phyloP scores from a whole-genome alignment of 192 early-diverging fungal species.

The Jimgerdemannia lactiflua region DNA sequence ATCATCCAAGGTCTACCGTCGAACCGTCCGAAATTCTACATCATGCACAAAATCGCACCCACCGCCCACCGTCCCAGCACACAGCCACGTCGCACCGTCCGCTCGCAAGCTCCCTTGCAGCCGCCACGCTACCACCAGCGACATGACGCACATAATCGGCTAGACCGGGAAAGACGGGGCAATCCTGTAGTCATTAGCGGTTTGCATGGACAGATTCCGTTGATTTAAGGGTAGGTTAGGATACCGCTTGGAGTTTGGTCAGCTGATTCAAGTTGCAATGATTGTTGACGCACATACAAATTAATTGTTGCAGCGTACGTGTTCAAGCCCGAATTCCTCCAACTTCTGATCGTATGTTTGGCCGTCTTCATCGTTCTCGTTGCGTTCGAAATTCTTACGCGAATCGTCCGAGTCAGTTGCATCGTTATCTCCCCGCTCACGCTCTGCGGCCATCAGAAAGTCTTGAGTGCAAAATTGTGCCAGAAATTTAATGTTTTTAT shows the following conservation, averaged over 20 bases:
- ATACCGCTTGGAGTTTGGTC: too few species aligned
- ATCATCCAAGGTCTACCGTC: too few species aligned
- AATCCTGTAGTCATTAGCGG: constrained; percentile 15
- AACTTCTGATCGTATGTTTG: background rate
- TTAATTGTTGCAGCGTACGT: constrained; percentile 1
- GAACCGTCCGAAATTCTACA: too few species aligned
- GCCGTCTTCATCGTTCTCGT: background rate
- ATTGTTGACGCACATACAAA: too few species aligned
- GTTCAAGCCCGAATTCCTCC: constrained; percentile 31
- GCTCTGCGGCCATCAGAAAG: background rate
- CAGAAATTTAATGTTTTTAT: too few species aligned
- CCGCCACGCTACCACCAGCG: constrained; percentile 30
- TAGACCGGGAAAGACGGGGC: constrained; percentile 31
- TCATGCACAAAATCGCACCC: constrained; percentile 12
- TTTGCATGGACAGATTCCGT: too few species aligned
- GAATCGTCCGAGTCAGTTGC: background rate
- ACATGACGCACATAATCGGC: constrained; percentile 27
- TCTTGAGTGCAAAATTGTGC: background rate
- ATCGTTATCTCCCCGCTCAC: background rate
- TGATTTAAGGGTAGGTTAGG: too few species aligned
- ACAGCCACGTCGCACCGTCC: constrained; percentile 46
- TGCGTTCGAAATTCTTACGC: background rate
- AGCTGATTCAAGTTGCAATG: too few species aligned
- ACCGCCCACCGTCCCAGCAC: constrained; percentile 92
- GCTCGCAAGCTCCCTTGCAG: constrained; percentile 25